Evolutionary conservation across 352 stramenopile species (phyloP), one percentile per base, ranked within the genome.

Genomic region (Phytophthora fragariaefolia): DNA sequence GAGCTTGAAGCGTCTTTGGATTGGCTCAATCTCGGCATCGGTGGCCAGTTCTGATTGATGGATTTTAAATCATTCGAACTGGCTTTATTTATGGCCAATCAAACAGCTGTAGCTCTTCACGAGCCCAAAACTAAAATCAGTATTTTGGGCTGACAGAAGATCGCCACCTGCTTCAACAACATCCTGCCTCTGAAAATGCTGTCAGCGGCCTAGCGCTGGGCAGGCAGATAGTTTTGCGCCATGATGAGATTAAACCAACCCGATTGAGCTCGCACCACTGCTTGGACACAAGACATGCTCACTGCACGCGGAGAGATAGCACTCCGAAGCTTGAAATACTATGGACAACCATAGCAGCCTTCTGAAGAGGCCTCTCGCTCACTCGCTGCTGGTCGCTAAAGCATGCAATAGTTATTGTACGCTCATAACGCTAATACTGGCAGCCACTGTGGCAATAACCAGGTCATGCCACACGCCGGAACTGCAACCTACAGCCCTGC

Each of bases 51-150:
- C 0, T 64, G 53, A 81, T 83, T 85, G 74, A 71, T 54, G 71
- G 71, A 81, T 42, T 42, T 42, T 42, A 42, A 42, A 42, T 42
- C 34, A 81, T 82, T 82, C 76, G 71, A 80, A 76, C 71, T 58
- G 73, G 49, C 51, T 59, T 46, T 48, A 20, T 42, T 51, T 34
- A 32, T 36, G 18, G 26, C 64, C 46, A 67, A 72, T 56, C 17
- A 43, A 4, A 20, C 3, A 23, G 13, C n/a, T 3, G 45, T 52
- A 56, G 20, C 26, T 36, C 40, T 2, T 15, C 10, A n/a, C 2
- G 17, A 10, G 10, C n/a, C 40, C 18, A 24, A 47, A 24, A 15
- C 24, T 20, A n/a, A 15, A 13, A 42, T 6, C 34, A 42, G 34
- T 42, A 42, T 42, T 42, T 42, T 42, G 34, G 34, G 34, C 12